Base-by-base conservation (phyloP, 2,329 filamentous ascomycete species). In the Cladophialophora yegresii region DNA sequence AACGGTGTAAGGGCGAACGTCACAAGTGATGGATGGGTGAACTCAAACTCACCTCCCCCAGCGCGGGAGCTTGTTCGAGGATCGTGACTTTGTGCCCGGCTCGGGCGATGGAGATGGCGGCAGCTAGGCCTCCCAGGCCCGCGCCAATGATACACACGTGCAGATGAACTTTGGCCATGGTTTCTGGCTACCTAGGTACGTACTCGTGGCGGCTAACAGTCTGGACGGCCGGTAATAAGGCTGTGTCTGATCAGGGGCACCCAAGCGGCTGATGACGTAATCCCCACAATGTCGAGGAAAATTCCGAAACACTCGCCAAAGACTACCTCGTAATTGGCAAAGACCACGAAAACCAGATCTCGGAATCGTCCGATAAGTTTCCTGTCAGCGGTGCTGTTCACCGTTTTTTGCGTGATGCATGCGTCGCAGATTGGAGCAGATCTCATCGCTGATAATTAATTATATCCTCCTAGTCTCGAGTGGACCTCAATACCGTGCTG, bases 121-220 rank as follows among this genome's bases (percentile, higher is more conserved):
- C 75, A 4, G 77, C 75, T 2, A 82, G 69, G 2, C 80, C 79
- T 20, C 76, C 77, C 32, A 82, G 75, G 20, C 79, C 79, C n/a
- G 77, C 78, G 4, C 79, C 79, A 10, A 80, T 73, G 49, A 80
- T 69, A 23, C 36, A 60, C 32, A 73, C 54, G 51, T 72, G 69
- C n/a, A 73, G 54, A 23, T 59, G 50, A 28, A 61, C 23, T 62
- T 43, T 43, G 13, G 13, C 36, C 36, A 43, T 43, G 36, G 13
- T 43, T 16, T 43, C 36, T 43, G 16, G 36, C 36, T n/a, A n/a
- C n/a, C n/a, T n/a, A n/a, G n/a, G n/a, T n/a, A n/a, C n/a, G n/a
- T n/a, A n/a, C n/a, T n/a, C n/a, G n/a, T n/a, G n/a, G n/a, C n/a
- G n/a, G n/a, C n/a, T n/a, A n/a, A 6, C 12, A 7, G 36, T 40